A percentile compares a stretch with the other conserved stretches of the same genome.
Conservation (phyloP, 371 early-diverging fungal genomes). For the Funneliformis caledonium region DNA sequence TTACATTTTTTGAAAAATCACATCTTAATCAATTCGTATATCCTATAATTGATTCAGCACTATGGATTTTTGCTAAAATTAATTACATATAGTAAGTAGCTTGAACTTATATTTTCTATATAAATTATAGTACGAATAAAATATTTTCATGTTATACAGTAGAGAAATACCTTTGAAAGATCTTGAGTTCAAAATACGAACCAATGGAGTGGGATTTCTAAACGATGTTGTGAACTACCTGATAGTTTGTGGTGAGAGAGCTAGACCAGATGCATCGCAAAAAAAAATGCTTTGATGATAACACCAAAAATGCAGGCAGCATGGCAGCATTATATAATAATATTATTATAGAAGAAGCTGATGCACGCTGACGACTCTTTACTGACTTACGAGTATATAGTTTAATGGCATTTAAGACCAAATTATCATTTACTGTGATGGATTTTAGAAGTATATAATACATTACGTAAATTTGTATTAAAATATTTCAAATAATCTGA, state of each 20-base stretch:
- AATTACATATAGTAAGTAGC: slow-evolving; percentile 37
- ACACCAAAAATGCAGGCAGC: slow-evolving; percentile 29
- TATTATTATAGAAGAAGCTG: slow-evolving; percentile 38
- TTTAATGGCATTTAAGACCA: slow-evolving; percentile 31
- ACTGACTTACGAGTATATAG: slow-evolving; percentile 29
- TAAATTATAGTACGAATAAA: slow-evolving; percentile 35
- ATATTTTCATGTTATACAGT: slow-evolving; percentile 32
- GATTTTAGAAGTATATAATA: slow-evolving; percentile 36
- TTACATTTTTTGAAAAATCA: slow-evolving; percentile 36
- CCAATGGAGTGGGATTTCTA: slow-evolving; percentile 31
- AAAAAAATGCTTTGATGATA: slow-evolving; percentile 36
- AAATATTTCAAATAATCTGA: slow-evolving; percentile 8
- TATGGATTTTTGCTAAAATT: slow-evolving; percentile 14
- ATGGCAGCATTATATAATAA: slow-evolving; percentile 26
- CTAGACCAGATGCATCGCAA: slow-evolving; percentile 33
- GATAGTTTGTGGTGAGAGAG: slow-evolving; percentile 36
- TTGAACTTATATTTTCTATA: slow-evolving; percentile 21
- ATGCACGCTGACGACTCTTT: slow-evolving; percentile 29
- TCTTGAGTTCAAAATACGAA: slow-evolving; percentile 5
- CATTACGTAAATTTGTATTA: slow-evolving; percentile 33
- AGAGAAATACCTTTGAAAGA: slow-evolving; percentile 38
- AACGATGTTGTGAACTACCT: slow-evolving; percentile 36
- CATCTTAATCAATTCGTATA: slow-evolving; percentile 38
- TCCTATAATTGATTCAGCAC: slow-evolving; percentile 37
- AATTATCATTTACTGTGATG: slow-evolving; percentile 32